Evolutionary conservation across 2,329 filamentous ascomycete genomes (phyloP).

Genomic region (Aspergillus fructus): DNA sequence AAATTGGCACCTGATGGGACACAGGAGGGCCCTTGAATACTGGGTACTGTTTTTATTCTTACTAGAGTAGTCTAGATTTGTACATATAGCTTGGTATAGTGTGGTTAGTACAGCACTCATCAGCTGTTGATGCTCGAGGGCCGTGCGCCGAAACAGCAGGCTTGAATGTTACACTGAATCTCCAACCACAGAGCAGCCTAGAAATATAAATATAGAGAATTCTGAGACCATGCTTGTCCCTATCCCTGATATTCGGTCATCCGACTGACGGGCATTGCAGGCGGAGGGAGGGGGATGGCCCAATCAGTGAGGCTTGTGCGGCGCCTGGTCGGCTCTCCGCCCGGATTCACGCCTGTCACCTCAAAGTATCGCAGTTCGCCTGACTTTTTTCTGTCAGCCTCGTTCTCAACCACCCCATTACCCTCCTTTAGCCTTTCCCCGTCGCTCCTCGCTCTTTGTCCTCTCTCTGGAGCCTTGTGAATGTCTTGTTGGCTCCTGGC

Average conservation of each 20-base stretch:
- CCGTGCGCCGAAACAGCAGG: not conserved
- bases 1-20: not conserved
- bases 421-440: constrained; percentile 11
- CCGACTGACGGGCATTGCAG: not conserved
- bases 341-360: not conserved
- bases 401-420: not conserved
- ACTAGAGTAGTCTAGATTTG: not conserved
- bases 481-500: constrained; percentile 35
- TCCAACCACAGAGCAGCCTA: not conserved
- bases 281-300: constrained; percentile 10
- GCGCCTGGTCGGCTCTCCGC: not conserved
- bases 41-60: not conserved
- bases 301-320: constrained; percentile 20
- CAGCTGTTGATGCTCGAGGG: not conserved
- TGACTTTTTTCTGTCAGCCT: constrained; percentile 12
- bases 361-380: constrained; percentile 8
- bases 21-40: not conserved
- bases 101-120: not conserved
- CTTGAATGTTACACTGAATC: not conserved
- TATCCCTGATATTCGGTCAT: constrained; percentile 4
- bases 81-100: not conserved
- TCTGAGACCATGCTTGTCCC: not conserved
- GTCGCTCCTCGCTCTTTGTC: constrained; percentile 13
- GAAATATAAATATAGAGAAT: not conserved
- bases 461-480: constrained; percentile 25